Conservation (phyloP, 495 filamentous ascomycete genomes). For the Parmelia sp. region DNA sequence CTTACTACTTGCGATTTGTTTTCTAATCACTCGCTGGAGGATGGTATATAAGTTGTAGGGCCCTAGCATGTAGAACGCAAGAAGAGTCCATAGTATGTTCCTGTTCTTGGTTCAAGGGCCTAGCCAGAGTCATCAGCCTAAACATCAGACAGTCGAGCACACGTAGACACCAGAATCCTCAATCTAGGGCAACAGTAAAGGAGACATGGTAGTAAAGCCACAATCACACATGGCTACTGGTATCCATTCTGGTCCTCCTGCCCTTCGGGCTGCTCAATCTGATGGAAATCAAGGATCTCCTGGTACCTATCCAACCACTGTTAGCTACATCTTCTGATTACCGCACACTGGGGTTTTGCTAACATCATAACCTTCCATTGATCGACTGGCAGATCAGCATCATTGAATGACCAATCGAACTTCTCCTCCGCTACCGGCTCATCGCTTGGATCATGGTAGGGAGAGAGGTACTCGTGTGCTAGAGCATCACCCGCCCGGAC, state of each 20-base stretch:
- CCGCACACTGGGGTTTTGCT: conserved; percentile 28
- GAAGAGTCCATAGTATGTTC: conserved; percentile 1
- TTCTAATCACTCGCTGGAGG: not conserved
- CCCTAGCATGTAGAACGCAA: conserved; percentile 2
- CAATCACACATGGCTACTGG: conserved; percentile 16
- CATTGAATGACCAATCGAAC: conserved; percentile 99
- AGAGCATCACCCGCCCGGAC: conserved; percentile 79
- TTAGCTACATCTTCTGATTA: conserved; percentile 28
- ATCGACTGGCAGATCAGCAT: conserved; percentile 93
- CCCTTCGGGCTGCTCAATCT: conserved; percentile 65
- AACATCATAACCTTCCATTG: conserved; percentile 99
- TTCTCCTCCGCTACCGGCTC: conserved; percentile 92
- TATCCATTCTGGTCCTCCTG: conserved; percentile 33
- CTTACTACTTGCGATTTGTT: not conserved
- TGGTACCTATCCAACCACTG: conserved; percentile 69
- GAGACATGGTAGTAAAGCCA: not conserved
- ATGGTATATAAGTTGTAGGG: conserved; percentile 9
- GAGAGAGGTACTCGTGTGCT: conserved; percentile 85
- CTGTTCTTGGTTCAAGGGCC: not conserved
- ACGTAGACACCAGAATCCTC: conserved; percentile 11
- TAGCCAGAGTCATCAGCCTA: conserved; percentile 9
- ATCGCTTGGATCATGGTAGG: conserved; percentile 95
- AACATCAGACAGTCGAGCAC: conserved; percentile 4
- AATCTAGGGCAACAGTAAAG: not conserved
- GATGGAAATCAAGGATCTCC: conserved; percentile 98